A percentile compares a stretch with the other conserved stretches of the same genome.
Conservation (phyloP, 176 grass and related monocot species). For the Thinopyrum elongatum region DNA sequence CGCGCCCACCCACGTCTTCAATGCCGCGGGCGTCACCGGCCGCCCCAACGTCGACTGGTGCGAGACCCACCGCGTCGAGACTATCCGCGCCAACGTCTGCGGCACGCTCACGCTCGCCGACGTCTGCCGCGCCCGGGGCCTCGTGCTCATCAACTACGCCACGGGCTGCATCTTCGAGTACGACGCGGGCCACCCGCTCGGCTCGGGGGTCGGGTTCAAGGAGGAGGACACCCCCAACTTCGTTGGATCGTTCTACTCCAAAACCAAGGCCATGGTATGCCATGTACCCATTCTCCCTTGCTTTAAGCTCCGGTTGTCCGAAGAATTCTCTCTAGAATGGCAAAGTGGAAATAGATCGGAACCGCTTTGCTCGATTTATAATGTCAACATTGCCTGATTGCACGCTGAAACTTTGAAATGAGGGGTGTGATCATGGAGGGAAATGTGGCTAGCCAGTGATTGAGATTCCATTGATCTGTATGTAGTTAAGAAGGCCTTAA, state of each 20-base stretch:
- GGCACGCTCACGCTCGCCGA: conserved; percentile 87
- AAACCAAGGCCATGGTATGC: conserved; percentile 89
- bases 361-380: neutral
- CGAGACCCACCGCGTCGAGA: conserved; percentile 71
- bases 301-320: neutral
- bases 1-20: conserved; percentile 74
- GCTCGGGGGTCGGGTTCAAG: conserved; percentile 74
- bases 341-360: neutral
- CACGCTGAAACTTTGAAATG: neutral
- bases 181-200: conserved; percentile 54
- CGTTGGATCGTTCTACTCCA: conserved; percentile 85
- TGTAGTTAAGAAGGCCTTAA: neutral
- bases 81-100: conserved; percentile 76
- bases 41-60: conserved; percentile 93
- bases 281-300: neutral
- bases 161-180: conserved; percentile 92
- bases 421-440: neutral
- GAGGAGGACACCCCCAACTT: conserved; percentile 89
- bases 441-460: neutral
- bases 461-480: neutral
- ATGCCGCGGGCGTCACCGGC: conserved; percentile 86
- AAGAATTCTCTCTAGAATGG: neutral
- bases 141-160: conserved; percentile 83
- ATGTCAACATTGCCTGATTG: neutral
- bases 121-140: conserved; percentile 56